Evolutionary conservation across 371 early-diverging fungal species (phyloP).

Genomic region (Apophysomyces variabilis): DNA sequence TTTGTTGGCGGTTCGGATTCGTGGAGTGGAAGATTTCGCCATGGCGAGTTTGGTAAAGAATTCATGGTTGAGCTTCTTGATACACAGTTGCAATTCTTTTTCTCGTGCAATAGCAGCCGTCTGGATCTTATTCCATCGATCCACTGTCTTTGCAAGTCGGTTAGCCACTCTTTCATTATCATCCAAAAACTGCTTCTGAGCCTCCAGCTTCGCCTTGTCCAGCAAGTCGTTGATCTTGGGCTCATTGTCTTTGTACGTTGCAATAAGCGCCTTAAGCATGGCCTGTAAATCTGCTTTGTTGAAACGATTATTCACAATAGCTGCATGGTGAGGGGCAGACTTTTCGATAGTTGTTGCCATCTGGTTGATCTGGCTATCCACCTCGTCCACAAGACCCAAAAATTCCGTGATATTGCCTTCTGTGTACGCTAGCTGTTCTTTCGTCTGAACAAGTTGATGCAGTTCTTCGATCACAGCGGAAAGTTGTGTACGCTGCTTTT

Average conservation of each 20-base stretch:
- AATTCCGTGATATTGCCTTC: constrained; percentile 46
- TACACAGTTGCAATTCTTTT: constrained; percentile 40
- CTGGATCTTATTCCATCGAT: constrained; percentile 49
- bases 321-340: constrained; percentile 45
- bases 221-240: constrained; percentile 41
- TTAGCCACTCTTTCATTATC: constrained; percentile 46
- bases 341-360: constrained; percentile 41
- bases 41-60: constrained; percentile 53
- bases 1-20: constrained; percentile 8
- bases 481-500: constrained; percentile 39
- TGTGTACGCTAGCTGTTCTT: constrained; percentile 42
- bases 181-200: constrained; percentile 28
- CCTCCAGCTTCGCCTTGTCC: constrained; percentile 35
- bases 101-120: constrained; percentile 35
- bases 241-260: constrained; percentile 50
- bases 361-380: constrained; percentile 37
- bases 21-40: constrained; percentile 28
- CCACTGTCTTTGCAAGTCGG: constrained; percentile 38
- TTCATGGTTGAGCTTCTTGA: constrained; percentile 44
- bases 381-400: constrained; percentile 34
- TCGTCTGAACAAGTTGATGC: constrained; percentile 34
- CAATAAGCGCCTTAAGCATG: constrained; percentile 47
- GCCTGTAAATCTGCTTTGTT: constrained; percentile 55
- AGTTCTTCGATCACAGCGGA: constrained; percentile 39
- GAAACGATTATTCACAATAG: constrained; percentile 40